Percentiles rank a stretch among this genome's conserved stretches.
Conservation (phyloP, 805 yeast genomes). For the Lipomyces orientalis region DNA sequence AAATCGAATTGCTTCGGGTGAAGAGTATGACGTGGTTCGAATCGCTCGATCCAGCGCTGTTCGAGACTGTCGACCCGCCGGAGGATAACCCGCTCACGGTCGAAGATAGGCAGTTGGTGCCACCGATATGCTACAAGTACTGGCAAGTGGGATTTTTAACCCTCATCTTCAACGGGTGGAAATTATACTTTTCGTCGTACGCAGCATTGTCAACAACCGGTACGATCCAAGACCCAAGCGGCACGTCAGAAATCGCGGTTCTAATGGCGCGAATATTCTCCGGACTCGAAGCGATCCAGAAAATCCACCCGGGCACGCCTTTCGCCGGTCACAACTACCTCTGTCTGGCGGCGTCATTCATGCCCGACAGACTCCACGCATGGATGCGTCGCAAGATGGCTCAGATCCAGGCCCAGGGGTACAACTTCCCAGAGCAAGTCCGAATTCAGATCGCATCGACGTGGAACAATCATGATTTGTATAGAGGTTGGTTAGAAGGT, state of each 20-base stretch:
- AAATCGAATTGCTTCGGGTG: conserved; percentile 24
- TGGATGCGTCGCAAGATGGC: conserved; percentile 35
- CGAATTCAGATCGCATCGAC: conserved; percentile 27
- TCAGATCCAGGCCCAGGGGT: conserved; percentile 30
- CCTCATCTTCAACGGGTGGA: conserved; percentile 23
- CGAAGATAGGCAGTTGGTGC: conserved; percentile 22
- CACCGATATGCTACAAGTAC: conserved; percentile 28
- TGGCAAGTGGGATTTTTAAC: conserved; percentile 22
- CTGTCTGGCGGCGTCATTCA: conserved; percentile 28
- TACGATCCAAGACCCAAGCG: conserved; percentile 15
- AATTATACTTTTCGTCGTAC: conserved; percentile 30
- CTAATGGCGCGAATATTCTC: conserved; percentile 24
- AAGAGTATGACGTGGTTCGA: conserved; percentile 26
- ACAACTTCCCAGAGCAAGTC: conserved; percentile 31
- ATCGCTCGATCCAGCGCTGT: conserved; percentile 21
- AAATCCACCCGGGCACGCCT: conserved; percentile 25
- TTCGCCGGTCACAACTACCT: conserved; percentile 29
- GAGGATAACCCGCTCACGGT: conserved; percentile 7
- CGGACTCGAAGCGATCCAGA: conserved; percentile 27
- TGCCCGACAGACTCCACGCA: conserved; percentile 26
- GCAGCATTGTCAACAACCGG: conserved; percentile 25
- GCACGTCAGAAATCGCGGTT: conserved; percentile 21
- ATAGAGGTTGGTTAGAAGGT: conserved; percentile 34
- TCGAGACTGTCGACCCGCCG: conserved; percentile 23
- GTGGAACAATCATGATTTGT: conserved; percentile 29